Base-by-base conservation (phyloP, 2,329 filamentous ascomycete genomes). In the Scedosporium minutisporum region DNA sequence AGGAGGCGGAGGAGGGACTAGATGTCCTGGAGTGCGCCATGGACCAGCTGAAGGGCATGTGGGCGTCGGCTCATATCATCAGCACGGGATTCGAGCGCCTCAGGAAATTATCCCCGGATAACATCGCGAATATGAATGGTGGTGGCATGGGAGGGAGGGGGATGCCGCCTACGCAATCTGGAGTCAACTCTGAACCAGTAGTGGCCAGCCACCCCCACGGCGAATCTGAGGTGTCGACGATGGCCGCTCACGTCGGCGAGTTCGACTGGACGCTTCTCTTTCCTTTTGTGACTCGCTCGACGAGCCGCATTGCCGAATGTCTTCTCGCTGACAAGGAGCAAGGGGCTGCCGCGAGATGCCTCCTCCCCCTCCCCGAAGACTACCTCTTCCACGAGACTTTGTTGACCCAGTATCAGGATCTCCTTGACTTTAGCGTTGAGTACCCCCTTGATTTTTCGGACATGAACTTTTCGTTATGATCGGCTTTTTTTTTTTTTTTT, bases 31-130 rank as follows among this genome's bases (percentile, higher is more conserved):
- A 65, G 9, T 62, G 71, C 3, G 69, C 72, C 4, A 67, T 73
- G 42, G 68, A 72, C 14, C 71, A 76, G 63, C 65, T 76, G 16
- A 65, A 67, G 55, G 57, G 60, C 14, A 73, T 74, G 71, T 76
- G 74, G 74, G 73, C 71, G 3, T 71, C 72, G 1, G 73, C 74
- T 2, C 70, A 70, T 21, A 69, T 76, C 33, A 72, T 75, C 41
- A 65, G 70, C 7, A 65, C 67, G 6, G 74, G 72, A 0, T 73
- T 74, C 57, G 65, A 71, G 18, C 69, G 72, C 9, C 64, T 72
- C 14, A 65, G 67, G 57, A 62, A 61, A 12, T 61, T 60, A 6
- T 27, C n/a, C 38, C 21, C 25, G 7, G 55, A 41, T 16, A 51
- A 51, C 46, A 3, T 18, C 4, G 4, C 4, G 3, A 21, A 18